A percentile compares a stretch with the other conserved stretches of the same genome.
Conservation (phyloP, 2,329 filamentous ascomycete genomes). For the Nannizziopsis arthrosporioides region DNA sequence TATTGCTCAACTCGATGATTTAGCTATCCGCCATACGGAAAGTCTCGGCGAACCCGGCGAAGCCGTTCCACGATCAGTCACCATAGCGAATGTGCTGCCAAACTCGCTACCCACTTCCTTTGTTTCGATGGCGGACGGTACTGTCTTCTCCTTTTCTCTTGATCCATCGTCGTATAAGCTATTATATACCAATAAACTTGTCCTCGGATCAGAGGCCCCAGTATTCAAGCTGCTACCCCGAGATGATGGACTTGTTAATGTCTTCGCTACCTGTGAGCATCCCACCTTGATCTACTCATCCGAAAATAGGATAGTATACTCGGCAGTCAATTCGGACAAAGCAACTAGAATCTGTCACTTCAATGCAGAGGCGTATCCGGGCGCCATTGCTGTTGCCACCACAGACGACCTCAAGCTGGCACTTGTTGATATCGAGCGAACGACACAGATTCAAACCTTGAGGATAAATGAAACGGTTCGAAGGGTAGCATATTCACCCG, state of each 20-base stretch:
- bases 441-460: constrained; percentile 76
- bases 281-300: constrained; percentile 85
- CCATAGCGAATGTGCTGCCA: constrained; percentile 62
- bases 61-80: constrained; percentile 71
- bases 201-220: constrained; percentile 75
- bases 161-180: constrained; percentile 51
- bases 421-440: constrained; percentile 67
- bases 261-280: constrained; percentile 90
- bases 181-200: constrained; percentile 64
- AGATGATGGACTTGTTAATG: constrained; percentile 54
- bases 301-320: constrained; percentile 81
- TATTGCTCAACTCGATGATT: constrained; percentile 55
- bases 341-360: constrained; percentile 73
- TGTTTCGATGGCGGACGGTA: constrained; percentile 83
- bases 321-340: constrained; percentile 81
- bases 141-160: constrained; percentile 72
- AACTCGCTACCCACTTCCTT: constrained; percentile 64
- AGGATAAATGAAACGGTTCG: constrained; percentile 72
- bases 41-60: constrained; percentile 53
- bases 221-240: constrained; percentile 67
- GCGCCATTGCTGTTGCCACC: constrained; percentile 70
- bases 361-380: constrained; percentile 67
- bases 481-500: constrained; percentile 71
- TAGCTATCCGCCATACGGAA: constrained; percentile 56
- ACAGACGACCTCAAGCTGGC: constrained; percentile 65